A percentile compares a stretch with the other conserved stretches of the same genome.
Conservation (phyloP, 1,139 yeast genomes). For the Hansenula anomala region DNA sequence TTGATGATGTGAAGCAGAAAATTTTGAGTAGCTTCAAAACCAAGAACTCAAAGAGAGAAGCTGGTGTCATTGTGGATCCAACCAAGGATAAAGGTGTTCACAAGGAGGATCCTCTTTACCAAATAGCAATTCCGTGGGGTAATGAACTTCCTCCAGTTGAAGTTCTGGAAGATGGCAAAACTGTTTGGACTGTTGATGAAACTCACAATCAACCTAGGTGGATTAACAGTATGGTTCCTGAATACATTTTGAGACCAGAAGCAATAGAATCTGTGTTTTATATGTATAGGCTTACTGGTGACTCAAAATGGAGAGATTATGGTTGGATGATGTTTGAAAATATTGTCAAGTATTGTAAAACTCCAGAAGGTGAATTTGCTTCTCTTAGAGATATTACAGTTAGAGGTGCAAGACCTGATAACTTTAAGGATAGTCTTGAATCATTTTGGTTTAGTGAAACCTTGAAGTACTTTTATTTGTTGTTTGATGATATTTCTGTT, state of each 20-base stretch:
- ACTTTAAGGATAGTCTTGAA: constrained; percentile 44
- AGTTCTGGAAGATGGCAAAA: constrained; percentile 5
- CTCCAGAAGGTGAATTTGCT: constrained; percentile 34
- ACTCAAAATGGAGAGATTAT: constrained; percentile 59
- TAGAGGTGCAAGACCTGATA: constrained; percentile 14
- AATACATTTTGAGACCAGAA: constrained; percentile 66
- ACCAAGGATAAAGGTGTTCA: background rate
- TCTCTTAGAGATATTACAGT: constrained; percentile 51
- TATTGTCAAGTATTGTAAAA: constrained; percentile 40
- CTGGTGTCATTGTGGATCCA: background rate
- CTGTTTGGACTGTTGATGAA: constrained; percentile 10
- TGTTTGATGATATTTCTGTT: constrained; percentile 57
- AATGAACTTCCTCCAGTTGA: constrained; percentile 4
- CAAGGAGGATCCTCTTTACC: background rate
- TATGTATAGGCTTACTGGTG: constrained; percentile 73
- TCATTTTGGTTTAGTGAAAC: constrained; percentile 83
- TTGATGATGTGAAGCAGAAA: background rate
- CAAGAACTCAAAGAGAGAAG: background rate
- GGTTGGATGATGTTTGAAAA: constrained; percentile 65
- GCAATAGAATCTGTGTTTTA: constrained; percentile 72
- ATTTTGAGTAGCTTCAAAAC: background rate
- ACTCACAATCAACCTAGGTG: constrained; percentile 27
- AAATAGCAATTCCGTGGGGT: background rate
- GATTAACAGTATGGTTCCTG: constrained; percentile 37
- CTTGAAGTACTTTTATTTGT: constrained; percentile 64